Evolutionary conservation across 2,329 filamentous ascomycete species (phyloP).

Genomic region (Hyphodiscus sp.): DNA sequence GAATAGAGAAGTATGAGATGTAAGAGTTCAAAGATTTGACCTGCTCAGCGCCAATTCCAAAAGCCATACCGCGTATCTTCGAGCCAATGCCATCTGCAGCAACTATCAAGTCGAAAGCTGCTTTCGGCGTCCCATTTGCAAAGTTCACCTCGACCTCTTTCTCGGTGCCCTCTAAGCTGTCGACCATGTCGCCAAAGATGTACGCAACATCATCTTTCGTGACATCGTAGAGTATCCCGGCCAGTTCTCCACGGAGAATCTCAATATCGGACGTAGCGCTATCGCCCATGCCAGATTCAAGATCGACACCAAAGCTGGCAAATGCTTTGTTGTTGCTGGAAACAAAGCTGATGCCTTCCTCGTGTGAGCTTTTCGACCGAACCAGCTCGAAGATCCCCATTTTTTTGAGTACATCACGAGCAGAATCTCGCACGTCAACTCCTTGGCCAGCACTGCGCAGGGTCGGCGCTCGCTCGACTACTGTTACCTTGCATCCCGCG

Average conservation of each 20-base stretch:
- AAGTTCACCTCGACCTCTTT: conserved; percentile 29
- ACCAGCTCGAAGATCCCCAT: conserved; percentile 45
- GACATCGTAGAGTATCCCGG: conserved; percentile 33
- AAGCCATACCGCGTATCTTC: conserved; percentile 37
- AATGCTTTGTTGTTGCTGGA: conserved; percentile 33
- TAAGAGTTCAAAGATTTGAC: conserved; percentile 24
- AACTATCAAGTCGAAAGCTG: conserved; percentile 42
- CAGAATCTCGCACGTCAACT: conserved; percentile 47
- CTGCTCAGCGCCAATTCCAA: conserved; percentile 21
- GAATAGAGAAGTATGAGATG: conserved; percentile 34
- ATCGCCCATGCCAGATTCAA: conserved; percentile 18
- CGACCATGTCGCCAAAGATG: conserved; percentile 27
- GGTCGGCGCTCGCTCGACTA: conserved; percentile 33
- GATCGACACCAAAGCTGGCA: conserved; percentile 35
- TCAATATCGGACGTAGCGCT: conserved; percentile 39
- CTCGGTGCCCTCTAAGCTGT: conserved; percentile 19
- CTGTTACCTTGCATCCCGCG: conserved; percentile 32
- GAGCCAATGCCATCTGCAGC: conserved; percentile 50
- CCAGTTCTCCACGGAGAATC: conserved; percentile 39
- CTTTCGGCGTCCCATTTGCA: conserved; percentile 3
- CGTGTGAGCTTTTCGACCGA: conserved; percentile 36
- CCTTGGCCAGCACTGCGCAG: conserved; percentile 44
- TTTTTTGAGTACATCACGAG: conserved; percentile 41
- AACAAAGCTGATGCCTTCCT: conserved; percentile 41
- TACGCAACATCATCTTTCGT: conserved; percentile 28